phyloP scores from a whole-genome alignment of 2,329 filamentous ascomycete genomes.

The Ophiocordyceps camponoti-floridani region DNA sequence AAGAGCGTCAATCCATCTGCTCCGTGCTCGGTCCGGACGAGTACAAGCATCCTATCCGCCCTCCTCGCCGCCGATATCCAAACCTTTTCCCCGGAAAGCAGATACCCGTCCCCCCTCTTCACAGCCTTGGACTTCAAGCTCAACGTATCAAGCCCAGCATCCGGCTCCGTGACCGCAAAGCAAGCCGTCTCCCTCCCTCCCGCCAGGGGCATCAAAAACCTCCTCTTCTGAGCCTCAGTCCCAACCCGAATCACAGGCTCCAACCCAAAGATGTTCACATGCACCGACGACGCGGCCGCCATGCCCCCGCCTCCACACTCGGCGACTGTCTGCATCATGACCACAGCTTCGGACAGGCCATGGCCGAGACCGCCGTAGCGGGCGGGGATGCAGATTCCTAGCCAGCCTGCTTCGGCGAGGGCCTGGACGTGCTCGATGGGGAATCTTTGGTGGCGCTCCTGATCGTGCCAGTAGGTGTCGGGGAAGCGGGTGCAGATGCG shows the following conservation, averaged over 20 bases:
- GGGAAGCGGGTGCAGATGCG: conserved; percentile 54
- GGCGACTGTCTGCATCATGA: conserved; percentile 73
- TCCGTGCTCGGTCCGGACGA: conserved; percentile 54
- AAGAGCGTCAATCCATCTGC: conserved; percentile 64
- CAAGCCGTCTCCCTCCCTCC: conserved; percentile 54
- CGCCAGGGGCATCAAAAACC: conserved; percentile 53
- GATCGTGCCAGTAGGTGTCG: conserved; percentile 61
- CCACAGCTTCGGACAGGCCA: conserved; percentile 63
- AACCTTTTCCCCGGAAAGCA: conserved; percentile 63
- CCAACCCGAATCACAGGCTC: conserved; percentile 60
- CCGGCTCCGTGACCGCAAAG: conserved; percentile 74
- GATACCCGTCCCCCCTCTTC: conserved; percentile 29
- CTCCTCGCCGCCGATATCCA: conserved; percentile 81
- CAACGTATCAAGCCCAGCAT: conserved; percentile 63
- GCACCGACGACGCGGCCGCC: conserved; percentile 45
- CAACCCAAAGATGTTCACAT: conserved; percentile 56
- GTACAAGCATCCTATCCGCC: conserved; percentile 63
- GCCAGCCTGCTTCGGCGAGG: conserved; percentile 58
- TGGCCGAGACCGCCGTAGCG: conserved; percentile 56
- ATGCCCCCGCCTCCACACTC: conserved; percentile 60
- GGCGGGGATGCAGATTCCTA: conserved; percentile 65
- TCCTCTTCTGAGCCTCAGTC: conserved; percentile 40
- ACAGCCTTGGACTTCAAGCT: conserved; percentile 46
- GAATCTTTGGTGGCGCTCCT: conserved; percentile 51
- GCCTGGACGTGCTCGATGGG: conserved; percentile 61